Conservation (phyloP, 2,329 filamentous ascomycete species). For the Sclerotinia nivalis region DNA sequence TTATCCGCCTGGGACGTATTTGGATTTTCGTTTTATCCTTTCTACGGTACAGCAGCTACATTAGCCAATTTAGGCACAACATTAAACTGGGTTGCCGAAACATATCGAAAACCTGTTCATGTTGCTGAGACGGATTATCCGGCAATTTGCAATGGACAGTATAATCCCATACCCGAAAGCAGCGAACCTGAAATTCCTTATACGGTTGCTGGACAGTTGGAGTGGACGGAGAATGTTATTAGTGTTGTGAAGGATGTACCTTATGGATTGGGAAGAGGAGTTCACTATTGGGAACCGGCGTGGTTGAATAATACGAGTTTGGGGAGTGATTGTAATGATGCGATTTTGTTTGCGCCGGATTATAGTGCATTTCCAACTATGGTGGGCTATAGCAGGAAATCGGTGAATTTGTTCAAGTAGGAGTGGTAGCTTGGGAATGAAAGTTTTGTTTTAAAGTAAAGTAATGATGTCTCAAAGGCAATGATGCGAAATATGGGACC, state of each 20-base stretch:
- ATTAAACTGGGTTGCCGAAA: constrained; percentile 57
- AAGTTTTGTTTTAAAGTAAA: background rate
- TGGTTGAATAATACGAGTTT: constrained; percentile 48
- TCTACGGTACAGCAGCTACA: constrained; percentile 62
- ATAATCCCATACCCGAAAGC: constrained; percentile 41
- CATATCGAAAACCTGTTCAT: constrained; percentile 64
- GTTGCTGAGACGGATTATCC: constrained; percentile 74
- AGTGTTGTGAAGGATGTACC: constrained; percentile 54
- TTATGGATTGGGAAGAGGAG: constrained; percentile 52
- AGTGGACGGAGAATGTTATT: constrained; percentile 61
- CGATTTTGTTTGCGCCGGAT: constrained; percentile 56
- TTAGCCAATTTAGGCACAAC: constrained; percentile 56
- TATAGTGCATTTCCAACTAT: constrained; percentile 35
- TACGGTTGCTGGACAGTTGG: constrained; percentile 59
- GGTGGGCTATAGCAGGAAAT: constrained; percentile 17
- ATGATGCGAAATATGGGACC: background rate
- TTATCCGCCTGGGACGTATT: constrained; percentile 67
- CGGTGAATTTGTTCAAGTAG: constrained; percentile 15
- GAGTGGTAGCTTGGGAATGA: background rate
- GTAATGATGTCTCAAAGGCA: background rate
- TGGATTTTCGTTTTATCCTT: constrained; percentile 72
- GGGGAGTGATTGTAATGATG: constrained; percentile 64
- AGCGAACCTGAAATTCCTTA: constrained; percentile 56
- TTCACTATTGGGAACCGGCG: constrained; percentile 74
- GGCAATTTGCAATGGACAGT: constrained; percentile 59